These are phyloP conservation scores for Cadophora gregata DNA, from an alignment of 2,329 filamentous ascomycete species.

Conservation along the genomic window DNA sequence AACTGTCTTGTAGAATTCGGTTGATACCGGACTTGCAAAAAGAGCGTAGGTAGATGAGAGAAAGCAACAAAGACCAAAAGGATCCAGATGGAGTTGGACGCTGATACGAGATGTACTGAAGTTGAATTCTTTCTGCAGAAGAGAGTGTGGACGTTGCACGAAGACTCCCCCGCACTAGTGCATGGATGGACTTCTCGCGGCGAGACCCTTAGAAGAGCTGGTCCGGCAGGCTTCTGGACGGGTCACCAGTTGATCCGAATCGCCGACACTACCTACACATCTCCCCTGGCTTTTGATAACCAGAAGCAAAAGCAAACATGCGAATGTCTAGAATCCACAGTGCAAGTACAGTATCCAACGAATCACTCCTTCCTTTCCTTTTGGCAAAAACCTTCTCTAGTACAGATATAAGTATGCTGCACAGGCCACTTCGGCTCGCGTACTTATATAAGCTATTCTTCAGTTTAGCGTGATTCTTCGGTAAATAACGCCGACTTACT, in stretches of 20 bases:
- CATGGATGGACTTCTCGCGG: neutral
- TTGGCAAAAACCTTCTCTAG: too few species aligned
- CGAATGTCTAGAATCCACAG: neutral
- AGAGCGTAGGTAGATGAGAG: neutral
- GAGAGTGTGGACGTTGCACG: neutral
- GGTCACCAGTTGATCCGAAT: neutral
- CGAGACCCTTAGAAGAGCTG: conserved; percentile 2
- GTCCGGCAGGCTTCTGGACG: conserved; percentile 12
- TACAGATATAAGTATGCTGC: neutral
- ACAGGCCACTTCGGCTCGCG: conserved; percentile 3
- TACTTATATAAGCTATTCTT: too few species aligned
- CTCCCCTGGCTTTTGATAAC: neutral
- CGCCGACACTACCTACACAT: too few species aligned
- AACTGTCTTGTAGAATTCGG: too few species aligned
- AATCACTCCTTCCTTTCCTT: too few species aligned
- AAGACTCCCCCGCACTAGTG: conserved; percentile 4
- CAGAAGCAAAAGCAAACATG: neutral
- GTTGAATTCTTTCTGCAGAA: neutral
- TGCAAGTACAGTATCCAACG: too few species aligned
- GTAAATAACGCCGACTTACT: too few species aligned
- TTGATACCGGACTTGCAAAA: too few species aligned
- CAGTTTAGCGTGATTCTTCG: too few species aligned
- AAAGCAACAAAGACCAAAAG: neutral
- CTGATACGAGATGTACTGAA: neutral
- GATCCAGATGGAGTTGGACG: neutral